phyloP scores from a whole-genome alignment of 495 filamentous ascomycete species.

The Terfezia boudieri region DNA sequence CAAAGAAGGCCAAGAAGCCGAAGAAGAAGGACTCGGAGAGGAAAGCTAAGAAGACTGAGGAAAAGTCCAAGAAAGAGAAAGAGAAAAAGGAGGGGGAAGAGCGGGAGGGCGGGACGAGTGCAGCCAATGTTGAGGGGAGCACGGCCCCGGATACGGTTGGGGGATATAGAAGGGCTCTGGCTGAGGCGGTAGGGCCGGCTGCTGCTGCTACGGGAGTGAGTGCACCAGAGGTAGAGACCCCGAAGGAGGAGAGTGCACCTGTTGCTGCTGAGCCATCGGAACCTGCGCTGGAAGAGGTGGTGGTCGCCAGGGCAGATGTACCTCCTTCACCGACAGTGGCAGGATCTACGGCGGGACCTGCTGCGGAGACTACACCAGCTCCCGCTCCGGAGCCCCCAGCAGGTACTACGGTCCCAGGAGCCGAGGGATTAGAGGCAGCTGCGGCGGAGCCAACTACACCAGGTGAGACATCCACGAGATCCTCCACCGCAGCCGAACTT shows the following conservation, averaged over 20 bases:
- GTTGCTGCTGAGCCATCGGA: not conserved
- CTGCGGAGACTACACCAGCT: too few species aligned
- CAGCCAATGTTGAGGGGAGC: slow-evolving; percentile 20
- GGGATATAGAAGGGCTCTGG: slow-evolving; percentile 7
- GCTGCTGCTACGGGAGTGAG: slow-evolving; percentile 7
- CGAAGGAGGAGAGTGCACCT: not conserved
- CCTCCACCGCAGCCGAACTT: too few species aligned
- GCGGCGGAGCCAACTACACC: too few species aligned
- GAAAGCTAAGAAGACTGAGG: slow-evolving; percentile 3
- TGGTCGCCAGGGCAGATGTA: too few species aligned
- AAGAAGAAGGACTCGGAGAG: not conserved
- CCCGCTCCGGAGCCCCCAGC: too few species aligned
- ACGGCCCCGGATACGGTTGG: slow-evolving; percentile 26
- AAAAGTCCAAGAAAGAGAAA: slow-evolving; percentile 3
- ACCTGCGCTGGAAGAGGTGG: too few species aligned
- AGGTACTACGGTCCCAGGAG: too few species aligned
- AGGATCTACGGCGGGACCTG: too few species aligned
- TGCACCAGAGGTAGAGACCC: not conserved
- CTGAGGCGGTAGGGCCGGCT: slow-evolving; percentile 2
- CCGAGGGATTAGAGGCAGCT: too few species aligned
- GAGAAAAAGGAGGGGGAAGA: slow-evolving; percentile 3
- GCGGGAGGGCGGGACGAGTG: slow-evolving; percentile 3
- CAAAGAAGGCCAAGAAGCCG: not conserved
- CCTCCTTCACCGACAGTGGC: too few species aligned
- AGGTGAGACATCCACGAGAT: too few species aligned